A percentile compares a stretch with the other conserved stretches of the same genome.
These are phyloP conservation scores for Soucietia sequanensis DNA, from an alignment of 805 yeast species.

Conservation along the genomic window DNA sequence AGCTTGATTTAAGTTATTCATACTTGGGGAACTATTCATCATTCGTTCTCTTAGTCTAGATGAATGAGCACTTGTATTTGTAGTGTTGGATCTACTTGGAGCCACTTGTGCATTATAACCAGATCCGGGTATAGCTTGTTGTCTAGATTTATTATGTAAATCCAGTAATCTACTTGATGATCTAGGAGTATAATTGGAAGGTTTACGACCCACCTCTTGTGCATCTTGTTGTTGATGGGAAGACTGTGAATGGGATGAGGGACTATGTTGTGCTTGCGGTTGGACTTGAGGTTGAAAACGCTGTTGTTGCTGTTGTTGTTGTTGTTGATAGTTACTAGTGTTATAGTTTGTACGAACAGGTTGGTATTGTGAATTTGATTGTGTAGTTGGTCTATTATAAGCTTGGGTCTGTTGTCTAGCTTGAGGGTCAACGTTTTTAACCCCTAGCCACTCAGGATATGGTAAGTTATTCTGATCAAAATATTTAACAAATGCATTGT, in stretches of 20 bases:
- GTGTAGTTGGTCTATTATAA: constrained; percentile 3
- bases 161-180: constrained; percentile 37
- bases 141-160: constrained; percentile 40
- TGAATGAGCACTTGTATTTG: constrained; percentile 12
- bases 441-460: constrained; percentile 48
- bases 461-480: constrained; percentile 29
- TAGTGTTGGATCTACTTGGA: constrained; percentile 23
- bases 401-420: constrained; percentile 2
- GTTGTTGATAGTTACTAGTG: constrained; percentile 6
- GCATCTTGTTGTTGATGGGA: not conserved
- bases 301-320: constrained; percentile 11
- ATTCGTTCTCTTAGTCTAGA: constrained; percentile 28
- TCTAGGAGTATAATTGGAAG: constrained; percentile 26
- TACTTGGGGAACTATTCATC: constrained; percentile 19
- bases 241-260: constrained; percentile 1
- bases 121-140: constrained; percentile 33
- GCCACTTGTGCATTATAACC: constrained; percentile 22
- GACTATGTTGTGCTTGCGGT: constrained; percentile 4
- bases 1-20: constrained; percentile 9
- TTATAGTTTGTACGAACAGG: constrained; percentile 26
- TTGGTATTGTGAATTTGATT: constrained; percentile 15
- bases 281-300: constrained; percentile 5
- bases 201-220: constrained; percentile 1
- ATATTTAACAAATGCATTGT: constrained; percentile 42
- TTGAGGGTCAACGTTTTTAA: too few relatives aligned